A percentile compares a stretch with the other conserved stretches of the same genome.
Evolutionary conservation across 495 filamentous ascomycete genomes (phyloP).

Genomic region (Aspergillus avenaceus): DNA sequence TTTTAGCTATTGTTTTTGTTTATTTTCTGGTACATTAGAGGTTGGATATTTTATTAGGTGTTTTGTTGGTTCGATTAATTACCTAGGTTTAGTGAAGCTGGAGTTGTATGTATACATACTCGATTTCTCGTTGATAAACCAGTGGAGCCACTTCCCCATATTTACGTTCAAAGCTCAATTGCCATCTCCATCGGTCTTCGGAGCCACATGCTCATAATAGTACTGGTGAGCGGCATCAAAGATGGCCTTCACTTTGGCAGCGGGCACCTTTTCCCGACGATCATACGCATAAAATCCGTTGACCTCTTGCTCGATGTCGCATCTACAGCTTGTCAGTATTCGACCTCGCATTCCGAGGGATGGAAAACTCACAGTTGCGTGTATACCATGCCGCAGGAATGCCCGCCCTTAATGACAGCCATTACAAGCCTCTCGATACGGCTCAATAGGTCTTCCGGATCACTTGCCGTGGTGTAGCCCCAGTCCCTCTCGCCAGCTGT

Average conservation of each 20-base stretch:
- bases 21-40: too few species aligned
- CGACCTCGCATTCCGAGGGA: neutral
- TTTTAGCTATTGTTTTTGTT: too few species aligned
- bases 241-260: conserved; percentile 27
- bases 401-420: conserved; percentile 31
- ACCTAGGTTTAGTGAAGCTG: too few species aligned
- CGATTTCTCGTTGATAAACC: too few species aligned
- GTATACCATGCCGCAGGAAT: conserved; percentile 35
- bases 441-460: conserved; percentile 28
- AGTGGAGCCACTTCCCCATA: too few species aligned
- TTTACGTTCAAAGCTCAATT: too few species aligned
- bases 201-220: conserved; percentile 27
- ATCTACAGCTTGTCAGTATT: conserved; percentile 11
- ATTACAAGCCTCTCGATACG: conserved; percentile 32
- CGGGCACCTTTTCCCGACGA: conserved; percentile 32
- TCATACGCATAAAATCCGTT: conserved; percentile 36
- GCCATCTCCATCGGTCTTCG: neutral
- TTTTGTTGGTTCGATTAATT: too few species aligned
- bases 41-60: too few species aligned
- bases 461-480: conserved; percentile 36
- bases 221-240: conserved; percentile 32
- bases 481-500: conserved; percentile 28
- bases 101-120: too few species aligned
- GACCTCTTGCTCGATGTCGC: conserved; percentile 39
- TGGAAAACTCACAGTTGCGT: conserved; percentile 33